These are phyloP conservation scores for Ammopiptanthus mongolicus DNA, from an alignment of 306 rosid genomes.

Conservation along the genomic window DNA sequence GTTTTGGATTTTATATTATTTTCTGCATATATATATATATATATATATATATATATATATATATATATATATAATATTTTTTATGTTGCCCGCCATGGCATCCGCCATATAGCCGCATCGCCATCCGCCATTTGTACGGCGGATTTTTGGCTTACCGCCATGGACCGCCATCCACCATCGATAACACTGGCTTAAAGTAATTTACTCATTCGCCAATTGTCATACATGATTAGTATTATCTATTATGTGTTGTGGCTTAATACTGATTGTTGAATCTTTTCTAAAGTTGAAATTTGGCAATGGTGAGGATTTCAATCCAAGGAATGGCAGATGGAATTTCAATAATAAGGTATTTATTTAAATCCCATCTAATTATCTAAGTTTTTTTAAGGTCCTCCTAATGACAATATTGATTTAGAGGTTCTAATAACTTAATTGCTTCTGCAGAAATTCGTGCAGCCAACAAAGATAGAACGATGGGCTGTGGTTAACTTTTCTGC, in stretches of 20 bases:
- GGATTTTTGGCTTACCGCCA: too few species aligned
- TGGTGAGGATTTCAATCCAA: constrained; percentile 81
- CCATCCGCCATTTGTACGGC: too few species aligned
- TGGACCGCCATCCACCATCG: too few species aligned
- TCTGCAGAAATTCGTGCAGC: constrained; percentile 71
- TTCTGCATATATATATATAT: too few species aligned
- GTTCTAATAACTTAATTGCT: constrained; percentile 22
- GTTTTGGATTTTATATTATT: too few species aligned
- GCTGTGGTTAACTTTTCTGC: constrained; percentile 89
- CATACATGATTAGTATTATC: neutral
- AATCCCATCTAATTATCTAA: constrained; percentile 16
- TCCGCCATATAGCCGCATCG: too few species aligned
- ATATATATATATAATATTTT: too few species aligned
- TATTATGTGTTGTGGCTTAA: neutral
- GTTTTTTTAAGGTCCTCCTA: too few species aligned
- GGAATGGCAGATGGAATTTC: constrained; percentile 92
- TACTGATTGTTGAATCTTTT: constrained; percentile 14
- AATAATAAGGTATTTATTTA: constrained; percentile 51
- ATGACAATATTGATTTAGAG: constrained; percentile 35
- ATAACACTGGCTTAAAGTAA: too few species aligned
- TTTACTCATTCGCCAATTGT: neutral
- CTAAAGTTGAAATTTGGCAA: constrained; percentile 78
- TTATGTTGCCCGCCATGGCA: too few species aligned
- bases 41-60: too few species aligned
- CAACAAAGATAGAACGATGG: constrained; percentile 77